Conservation (phyloP, 73 alveolate species). For the Loxodes magnus region DNA sequence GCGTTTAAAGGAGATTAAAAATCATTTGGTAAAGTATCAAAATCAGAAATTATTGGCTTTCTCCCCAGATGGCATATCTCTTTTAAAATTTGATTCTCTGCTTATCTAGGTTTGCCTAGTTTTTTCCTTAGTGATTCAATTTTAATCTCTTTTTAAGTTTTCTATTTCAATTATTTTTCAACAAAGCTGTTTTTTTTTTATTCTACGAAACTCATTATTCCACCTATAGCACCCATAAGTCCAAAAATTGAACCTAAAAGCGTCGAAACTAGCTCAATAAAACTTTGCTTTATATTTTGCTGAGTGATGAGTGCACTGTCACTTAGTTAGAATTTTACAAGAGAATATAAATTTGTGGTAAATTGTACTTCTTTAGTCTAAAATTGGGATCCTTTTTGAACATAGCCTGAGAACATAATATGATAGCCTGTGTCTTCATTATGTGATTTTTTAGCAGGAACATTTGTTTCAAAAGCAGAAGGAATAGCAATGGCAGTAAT, state of each 20-base stretch:
- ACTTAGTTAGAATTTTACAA: background rate
- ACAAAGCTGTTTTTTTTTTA: too few relatives aligned
- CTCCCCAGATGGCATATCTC: too few relatives aligned
- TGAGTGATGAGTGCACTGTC: background rate
- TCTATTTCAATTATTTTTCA: too few relatives aligned
- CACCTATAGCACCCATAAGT: background rate
- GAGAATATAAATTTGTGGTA: background rate
- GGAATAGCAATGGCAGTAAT: background rate
- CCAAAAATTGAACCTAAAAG: slow-evolving; percentile 13
- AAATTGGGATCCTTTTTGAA: background rate
- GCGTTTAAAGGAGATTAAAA: too few relatives aligned
- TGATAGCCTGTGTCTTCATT: slow-evolving; percentile 3
- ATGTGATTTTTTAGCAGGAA: background rate
- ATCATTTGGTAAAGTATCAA: too few relatives aligned
- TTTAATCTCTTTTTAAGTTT: too few relatives aligned
- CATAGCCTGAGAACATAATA: background rate
- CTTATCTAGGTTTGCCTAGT: too few relatives aligned
- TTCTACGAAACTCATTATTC: slow-evolving; percentile 3
- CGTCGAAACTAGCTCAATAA: background rate
- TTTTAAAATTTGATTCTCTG: too few relatives aligned
- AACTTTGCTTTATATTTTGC: background rate
- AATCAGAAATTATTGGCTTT: too few relatives aligned
- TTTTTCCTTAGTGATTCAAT: too few relatives aligned
- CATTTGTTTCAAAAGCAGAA: background rate
- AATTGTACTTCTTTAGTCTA: background rate